Base-by-base conservation (phyloP, 805 yeast species). In the Cyberlindnera bimundalis region DNA sequence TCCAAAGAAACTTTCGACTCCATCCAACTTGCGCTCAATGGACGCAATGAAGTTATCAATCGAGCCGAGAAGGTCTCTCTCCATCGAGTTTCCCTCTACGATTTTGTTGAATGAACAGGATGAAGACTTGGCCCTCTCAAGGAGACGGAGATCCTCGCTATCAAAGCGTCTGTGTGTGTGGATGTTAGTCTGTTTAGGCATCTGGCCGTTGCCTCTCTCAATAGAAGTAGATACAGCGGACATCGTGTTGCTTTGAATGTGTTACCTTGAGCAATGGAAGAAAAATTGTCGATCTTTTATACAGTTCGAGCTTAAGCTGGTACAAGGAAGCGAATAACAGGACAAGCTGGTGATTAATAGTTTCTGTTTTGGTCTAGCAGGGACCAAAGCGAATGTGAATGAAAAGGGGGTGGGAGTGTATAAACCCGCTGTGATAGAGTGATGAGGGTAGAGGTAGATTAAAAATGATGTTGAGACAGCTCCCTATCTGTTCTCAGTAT, bases 11-110 rank as follows among this genome's bases (percentile, higher is more conserved):
- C 25, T 35, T 30, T 57, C 61, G 2, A 57, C 34, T 9, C 49
- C 46, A 25, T 55, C 58, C 12, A 57, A 36, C 34, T 53, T 57
- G 6, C 48, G 45, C 27, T 57, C 60, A 9, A 57, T 50, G 4
- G 60, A 51, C 1, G 46, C 46, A 14, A 57, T 50, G 34, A 55
- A 57, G 13, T 37, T 41, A 27, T 56, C 57, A 14, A 56, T 49
- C 2, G 54, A 43, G 10, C 44, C 41, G 13, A 57, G 39, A 7
- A 53, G 30, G 29, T 55, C 60, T 2, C 37, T 40, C 17, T 55
- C 48, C 24, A 54, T 40, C 1, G 53, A 50, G 40, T 56, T 55
- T n/a, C 48, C 50, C 33, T 53, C 47, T 3, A 43, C 56, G 12
- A 56, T 53, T 32, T 45, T 48, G 35, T 49, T 46, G 41, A 56